Evolutionary conservation across 2,329 filamentous ascomycete species (phyloP).

Genomic region (Fusarium devonianum): DNA sequence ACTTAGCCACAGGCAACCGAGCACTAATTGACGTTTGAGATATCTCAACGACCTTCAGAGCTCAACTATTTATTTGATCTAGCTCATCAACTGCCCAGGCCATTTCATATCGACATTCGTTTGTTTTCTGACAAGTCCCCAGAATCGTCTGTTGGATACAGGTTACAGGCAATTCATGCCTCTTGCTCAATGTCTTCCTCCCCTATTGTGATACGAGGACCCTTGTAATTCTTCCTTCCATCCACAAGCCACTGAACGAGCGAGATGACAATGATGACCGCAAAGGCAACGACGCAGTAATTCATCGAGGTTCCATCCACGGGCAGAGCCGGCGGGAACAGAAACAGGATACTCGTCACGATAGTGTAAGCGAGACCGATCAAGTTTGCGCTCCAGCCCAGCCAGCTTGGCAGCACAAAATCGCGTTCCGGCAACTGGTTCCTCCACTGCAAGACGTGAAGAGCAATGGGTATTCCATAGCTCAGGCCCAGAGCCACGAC

Average conservation of each 20-base stretch:
- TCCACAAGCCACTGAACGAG: constrained; percentile 54
- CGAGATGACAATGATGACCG: constrained; percentile 53
- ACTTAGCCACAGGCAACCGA: too few species aligned
- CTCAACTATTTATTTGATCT: too few species aligned
- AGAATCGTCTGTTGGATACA: neutral
- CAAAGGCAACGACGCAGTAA: constrained; percentile 57
- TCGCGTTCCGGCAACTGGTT: constrained; percentile 64
- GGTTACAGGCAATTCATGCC: too few species aligned
- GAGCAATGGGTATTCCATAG: constrained; percentile 76
- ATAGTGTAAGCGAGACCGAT: constrained; percentile 67
- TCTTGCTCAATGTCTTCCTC: constrained; percentile 7
- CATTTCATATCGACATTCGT: too few species aligned
- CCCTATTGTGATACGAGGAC: constrained; percentile 23
- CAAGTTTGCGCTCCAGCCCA: constrained; percentile 48
- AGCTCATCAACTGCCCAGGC: too few species aligned
- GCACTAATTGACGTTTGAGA: too few species aligned
- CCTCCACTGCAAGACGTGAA: constrained; percentile 71
- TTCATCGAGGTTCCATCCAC: constrained; percentile 74
- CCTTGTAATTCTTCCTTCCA: constrained; percentile 52
- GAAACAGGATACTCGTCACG: constrained; percentile 74
- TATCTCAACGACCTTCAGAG: too few species aligned
- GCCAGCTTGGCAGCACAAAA: constrained; percentile 45
- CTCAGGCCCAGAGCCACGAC: constrained; percentile 76
- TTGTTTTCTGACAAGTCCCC: too few species aligned
- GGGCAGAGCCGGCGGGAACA: constrained; percentile 72